These are phyloP conservation scores for Odonthalia washingtoniensis DNA, from an alignment of 31 red algal species.

Conservation along the genomic window DNA sequence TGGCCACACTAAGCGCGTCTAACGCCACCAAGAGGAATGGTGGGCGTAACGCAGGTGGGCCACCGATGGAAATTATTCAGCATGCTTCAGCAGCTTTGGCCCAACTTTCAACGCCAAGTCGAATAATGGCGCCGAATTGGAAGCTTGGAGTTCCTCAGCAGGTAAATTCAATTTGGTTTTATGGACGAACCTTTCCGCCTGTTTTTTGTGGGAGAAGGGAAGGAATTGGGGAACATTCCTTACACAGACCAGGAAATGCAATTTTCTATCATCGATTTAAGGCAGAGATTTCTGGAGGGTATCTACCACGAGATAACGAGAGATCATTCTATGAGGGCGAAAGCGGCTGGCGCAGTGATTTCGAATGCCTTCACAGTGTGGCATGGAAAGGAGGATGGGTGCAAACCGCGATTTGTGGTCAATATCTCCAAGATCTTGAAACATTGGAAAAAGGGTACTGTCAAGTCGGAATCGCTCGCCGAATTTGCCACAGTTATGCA, in stretches of 20 bases:
- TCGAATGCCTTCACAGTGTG: slow-evolving; percentile 48
- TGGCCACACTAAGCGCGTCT: slow-evolving; percentile 7
- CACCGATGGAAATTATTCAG: slow-evolving; percentile 2
- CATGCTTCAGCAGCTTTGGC: slow-evolving; percentile 17
- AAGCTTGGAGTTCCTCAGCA: slow-evolving; percentile 43
- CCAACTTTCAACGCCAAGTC: neutral
- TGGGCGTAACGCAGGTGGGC: neutral
- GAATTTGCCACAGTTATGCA: slow-evolving; percentile 43
- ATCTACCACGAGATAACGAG: slow-evolving; percentile 20
- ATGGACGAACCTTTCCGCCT: neutral
- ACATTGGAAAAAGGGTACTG: slow-evolving; percentile 42
- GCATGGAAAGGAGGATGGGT: slow-evolving; percentile 8
- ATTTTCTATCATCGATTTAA: slow-evolving; percentile 27
- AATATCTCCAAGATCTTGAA: slow-evolving; percentile 42
- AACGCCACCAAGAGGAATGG: slow-evolving; percentile 31
- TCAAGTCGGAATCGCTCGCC: slow-evolving; percentile 43
- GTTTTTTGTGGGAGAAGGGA: slow-evolving; percentile 19
- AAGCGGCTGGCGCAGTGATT: neutral
- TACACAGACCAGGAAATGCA: slow-evolving; percentile 3
- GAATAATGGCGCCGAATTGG: slow-evolving; percentile 50
- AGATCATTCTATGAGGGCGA: neutral
- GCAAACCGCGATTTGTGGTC: slow-evolving; percentile 40
- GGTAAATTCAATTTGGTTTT: slow-evolving; percentile 37
- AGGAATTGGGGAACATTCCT: slow-evolving; percentile 13
- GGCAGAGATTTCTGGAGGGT: neutral